Evolutionary conservation across 352 stramenopile species (phyloP).

Genomic region (Phytophthora syringae): DNA sequence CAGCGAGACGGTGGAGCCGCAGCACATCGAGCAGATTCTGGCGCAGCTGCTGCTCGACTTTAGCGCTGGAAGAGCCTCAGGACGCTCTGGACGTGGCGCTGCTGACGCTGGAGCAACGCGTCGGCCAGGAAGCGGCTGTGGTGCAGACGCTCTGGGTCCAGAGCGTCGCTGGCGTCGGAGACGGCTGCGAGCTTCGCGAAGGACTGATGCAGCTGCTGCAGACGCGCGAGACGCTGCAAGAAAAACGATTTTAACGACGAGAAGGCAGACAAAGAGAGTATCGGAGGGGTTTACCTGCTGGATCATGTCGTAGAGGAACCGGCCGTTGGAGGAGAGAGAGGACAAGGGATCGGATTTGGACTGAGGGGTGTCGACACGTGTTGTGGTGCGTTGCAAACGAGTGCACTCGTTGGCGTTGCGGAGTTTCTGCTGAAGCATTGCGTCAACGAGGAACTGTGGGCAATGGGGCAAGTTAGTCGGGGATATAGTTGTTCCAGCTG

Average conservation of each 20-base stretch:
- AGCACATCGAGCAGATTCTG: conserved; percentile 84
- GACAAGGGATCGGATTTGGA: background rate
- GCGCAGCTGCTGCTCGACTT: conserved; percentile 86
- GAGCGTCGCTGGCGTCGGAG: conserved; percentile 2
- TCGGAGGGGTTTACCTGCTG: conserved; percentile 50
- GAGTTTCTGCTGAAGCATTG: conserved; percentile 69
- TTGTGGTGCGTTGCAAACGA: conserved; percentile 39
- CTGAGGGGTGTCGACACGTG: background rate
- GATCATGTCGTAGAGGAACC: conserved; percentile 64
- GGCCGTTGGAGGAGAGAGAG: conserved; percentile 35
- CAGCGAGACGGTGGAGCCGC: conserved; percentile 69
- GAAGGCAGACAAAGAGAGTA: background rate
- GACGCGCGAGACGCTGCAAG: conserved; percentile 61
- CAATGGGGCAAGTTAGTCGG: too few relatives aligned
- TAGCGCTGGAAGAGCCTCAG: conserved; percentile 32
- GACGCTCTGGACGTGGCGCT: conserved; percentile 42
- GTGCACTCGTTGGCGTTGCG: conserved; percentile 49
- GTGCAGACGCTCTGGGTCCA: conserved; percentile 51
- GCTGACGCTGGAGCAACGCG: conserved; percentile 46
- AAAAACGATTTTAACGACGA: too few relatives aligned
- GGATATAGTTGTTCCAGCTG: background rate
- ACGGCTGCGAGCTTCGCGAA: conserved; percentile 65
- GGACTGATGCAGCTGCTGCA: conserved; percentile 69
- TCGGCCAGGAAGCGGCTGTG: conserved; percentile 63
- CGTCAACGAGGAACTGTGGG: conserved; percentile 46